A percentile compares a stretch with the other conserved stretches of the same genome.
phyloP scores from a whole-genome alignment of 169 alveolate genomes.

The Plasmodium cynomolgi region DNA sequence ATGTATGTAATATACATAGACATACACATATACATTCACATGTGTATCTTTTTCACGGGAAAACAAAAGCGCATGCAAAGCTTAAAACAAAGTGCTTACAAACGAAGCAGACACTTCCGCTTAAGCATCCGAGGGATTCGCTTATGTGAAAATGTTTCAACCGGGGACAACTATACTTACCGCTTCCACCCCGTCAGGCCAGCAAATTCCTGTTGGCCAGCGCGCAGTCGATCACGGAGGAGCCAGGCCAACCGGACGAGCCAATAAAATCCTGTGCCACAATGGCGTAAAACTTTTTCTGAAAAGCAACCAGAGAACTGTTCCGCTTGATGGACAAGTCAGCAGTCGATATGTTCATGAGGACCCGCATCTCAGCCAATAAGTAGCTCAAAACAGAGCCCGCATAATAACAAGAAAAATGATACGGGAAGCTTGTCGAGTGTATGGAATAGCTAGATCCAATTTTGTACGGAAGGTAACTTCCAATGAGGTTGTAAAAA shows the following conservation, averaged over 20 bases:
- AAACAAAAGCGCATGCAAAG: not conserved
- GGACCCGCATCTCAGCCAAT: slow-evolving; percentile 47
- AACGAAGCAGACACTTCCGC: not conserved
- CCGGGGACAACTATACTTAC: not conserved
- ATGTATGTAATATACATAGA: not conserved
- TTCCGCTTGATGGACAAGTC: slow-evolving; percentile 26
- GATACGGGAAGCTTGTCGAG: slow-evolving; percentile 70
- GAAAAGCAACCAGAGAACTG: slow-evolving; percentile 42
- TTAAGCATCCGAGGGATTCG: not conserved
- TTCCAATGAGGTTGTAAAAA: slow-evolving; percentile 19
- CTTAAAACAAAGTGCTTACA: not conserved
- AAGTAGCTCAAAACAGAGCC: slow-evolving; percentile 68
- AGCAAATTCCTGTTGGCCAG: not conserved
- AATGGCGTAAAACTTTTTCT: slow-evolving; percentile 39
- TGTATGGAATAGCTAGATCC: slow-evolving; percentile 26
- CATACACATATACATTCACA: not conserved
- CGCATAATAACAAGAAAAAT: slow-evolving; percentile 60
- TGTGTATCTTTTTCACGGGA: not conserved
- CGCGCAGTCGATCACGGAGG: slow-evolving; percentile 20
- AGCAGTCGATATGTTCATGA: not conserved
- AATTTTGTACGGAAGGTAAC: slow-evolving; percentile 29
- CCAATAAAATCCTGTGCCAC: not conserved
- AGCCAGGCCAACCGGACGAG: not conserved
- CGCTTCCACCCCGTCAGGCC: not conserved
- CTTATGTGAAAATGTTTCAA: not conserved